phyloP scores from a whole-genome alignment of 768 basidiomycete species.

The Gautieria morchelliformis region DNA sequence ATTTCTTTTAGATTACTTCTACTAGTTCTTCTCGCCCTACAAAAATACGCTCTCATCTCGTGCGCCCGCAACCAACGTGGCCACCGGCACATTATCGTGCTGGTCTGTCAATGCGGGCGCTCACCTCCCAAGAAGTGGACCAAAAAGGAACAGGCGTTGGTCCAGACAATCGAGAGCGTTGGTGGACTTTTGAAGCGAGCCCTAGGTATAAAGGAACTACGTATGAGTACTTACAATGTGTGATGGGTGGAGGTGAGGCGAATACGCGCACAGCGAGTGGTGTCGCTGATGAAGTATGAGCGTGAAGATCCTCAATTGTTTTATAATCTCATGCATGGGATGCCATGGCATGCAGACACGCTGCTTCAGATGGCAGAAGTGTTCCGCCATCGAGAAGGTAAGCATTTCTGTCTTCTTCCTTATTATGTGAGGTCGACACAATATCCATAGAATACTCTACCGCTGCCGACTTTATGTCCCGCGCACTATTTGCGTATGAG shows the following conservation, averaged over 20 bases:
- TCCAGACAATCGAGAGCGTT: constrained; percentile 49
- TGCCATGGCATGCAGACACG: constrained; percentile 92
- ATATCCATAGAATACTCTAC: constrained; percentile 57
- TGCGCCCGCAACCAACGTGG: constrained; percentile 70
- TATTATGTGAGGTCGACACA: background rate
- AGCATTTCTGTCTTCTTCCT: constrained; percentile 7
- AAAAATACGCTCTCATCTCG: constrained; percentile 52
- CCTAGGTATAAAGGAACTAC: constrained; percentile 78
- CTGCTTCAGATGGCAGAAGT: constrained; percentile 80
- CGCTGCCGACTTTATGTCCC: constrained; percentile 81
- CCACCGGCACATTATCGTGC: constrained; percentile 59
- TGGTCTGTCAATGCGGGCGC: constrained; percentile 56
- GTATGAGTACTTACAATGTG: constrained; percentile 68
- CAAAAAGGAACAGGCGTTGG: constrained; percentile 35
- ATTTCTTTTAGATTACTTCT: background rate
- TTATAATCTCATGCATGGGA: constrained; percentile 59
- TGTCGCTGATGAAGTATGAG: background rate
- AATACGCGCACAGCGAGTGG: background rate
- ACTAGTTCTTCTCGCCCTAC: background rate
- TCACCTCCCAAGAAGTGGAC: constrained; percentile 45
- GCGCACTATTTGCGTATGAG: constrained; percentile 91
- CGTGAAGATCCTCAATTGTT: constrained; percentile 66
- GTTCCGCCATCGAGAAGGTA: constrained; percentile 81
- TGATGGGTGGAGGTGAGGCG: constrained; percentile 68
- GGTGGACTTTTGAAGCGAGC: constrained; percentile 87